phyloP scores from a whole-genome alignment of 805 yeast species.

The Saccharomyces paradoxus region DNA sequence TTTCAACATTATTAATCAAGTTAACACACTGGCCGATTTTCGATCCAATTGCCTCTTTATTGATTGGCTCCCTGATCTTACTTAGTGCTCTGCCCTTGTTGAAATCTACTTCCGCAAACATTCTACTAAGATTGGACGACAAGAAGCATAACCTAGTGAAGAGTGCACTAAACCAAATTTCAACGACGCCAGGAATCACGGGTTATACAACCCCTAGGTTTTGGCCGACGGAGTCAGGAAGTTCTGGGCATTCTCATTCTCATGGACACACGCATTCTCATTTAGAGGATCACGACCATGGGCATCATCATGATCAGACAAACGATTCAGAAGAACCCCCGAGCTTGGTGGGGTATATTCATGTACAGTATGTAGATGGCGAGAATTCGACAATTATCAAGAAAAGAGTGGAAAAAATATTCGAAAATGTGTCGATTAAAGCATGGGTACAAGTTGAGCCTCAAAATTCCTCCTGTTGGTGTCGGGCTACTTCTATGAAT shows the following conservation, averaged over 20 bases:
- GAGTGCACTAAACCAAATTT: constrained; percentile 57
- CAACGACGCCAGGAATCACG: constrained; percentile 67
- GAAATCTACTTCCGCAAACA: constrained; percentile 66
- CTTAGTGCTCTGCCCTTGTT: constrained; percentile 78
- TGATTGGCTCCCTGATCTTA: constrained; percentile 76
- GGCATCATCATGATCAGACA: constrained; percentile 13
- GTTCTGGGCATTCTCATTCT: constrained; percentile 18
- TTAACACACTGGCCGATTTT: constrained; percentile 61
- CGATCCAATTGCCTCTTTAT: constrained; percentile 86
- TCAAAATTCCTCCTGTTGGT: constrained; percentile 62
- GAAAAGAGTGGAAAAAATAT: constrained; percentile 49
- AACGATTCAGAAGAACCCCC: constrained; percentile 16
- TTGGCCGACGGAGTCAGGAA: constrained; percentile 54
- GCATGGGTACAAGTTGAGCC: constrained; percentile 62
- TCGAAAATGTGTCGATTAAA: constrained; percentile 42
- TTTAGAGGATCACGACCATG: constrained; percentile 5
- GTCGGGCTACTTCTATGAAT: constrained; percentile 33
- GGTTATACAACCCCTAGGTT: constrained; percentile 85
- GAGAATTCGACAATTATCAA: constrained; percentile 56
- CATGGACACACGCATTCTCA: constrained; percentile 23
- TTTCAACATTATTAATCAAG: constrained; percentile 73
- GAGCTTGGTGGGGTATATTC: constrained; percentile 66
- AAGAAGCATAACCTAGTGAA: constrained; percentile 57
- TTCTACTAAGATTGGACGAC: constrained; percentile 53
- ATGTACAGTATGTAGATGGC: constrained; percentile 61